Percentiles rank a stretch among this genome's conserved stretches.
These are phyloP conservation scores for Candida wancherniae DNA, from an alignment of 805 yeast species.

Conservation along the genomic window DNA sequence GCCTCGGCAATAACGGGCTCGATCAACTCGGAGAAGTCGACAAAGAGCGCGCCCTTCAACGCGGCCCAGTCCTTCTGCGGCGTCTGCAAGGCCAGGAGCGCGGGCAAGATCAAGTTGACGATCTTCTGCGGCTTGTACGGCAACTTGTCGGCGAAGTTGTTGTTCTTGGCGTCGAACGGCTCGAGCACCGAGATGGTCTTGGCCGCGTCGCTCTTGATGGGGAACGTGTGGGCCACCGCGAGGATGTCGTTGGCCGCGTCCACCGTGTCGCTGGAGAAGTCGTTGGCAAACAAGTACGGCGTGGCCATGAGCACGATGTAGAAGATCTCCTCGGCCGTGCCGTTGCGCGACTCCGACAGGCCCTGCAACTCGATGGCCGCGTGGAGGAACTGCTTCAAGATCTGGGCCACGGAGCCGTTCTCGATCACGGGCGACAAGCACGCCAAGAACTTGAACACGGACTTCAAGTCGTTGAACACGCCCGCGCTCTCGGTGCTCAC, in stretches of 20 bases:
- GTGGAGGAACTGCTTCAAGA: slow-evolving; percentile 51
- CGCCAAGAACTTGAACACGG: slow-evolving; percentile 65
- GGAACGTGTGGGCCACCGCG: slow-evolving; percentile 40
- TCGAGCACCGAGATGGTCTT: slow-evolving; percentile 23
- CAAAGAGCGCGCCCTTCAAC: slow-evolving; percentile 26
- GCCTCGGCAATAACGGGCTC: slow-evolving; percentile 32
- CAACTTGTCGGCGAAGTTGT: slow-evolving; percentile 22
- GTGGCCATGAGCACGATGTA: slow-evolving; percentile 56
- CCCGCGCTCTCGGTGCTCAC: slow-evolving; percentile 40
- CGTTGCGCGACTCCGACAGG: slow-evolving; percentile 36
- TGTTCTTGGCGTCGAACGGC: slow-evolving; percentile 34
- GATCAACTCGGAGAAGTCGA: slow-evolving; percentile 28
- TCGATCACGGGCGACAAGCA: slow-evolving; percentile 60
- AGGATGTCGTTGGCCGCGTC: slow-evolving; percentile 43
- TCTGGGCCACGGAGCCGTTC: slow-evolving; percentile 31
- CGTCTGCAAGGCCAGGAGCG: slow-evolving; percentile 33
- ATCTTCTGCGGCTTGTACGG: slow-evolving; percentile 52
- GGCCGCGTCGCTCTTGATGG: slow-evolving; percentile 19
- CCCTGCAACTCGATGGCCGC: slow-evolving; percentile 54
- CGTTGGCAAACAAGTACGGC: slow-evolving; percentile 58
- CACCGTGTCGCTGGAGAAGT: slow-evolving; percentile 23
- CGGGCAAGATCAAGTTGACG: slow-evolving; percentile 48
- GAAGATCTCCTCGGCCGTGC: slow-evolving; percentile 64
- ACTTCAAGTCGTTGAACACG: slow-evolving; percentile 65
- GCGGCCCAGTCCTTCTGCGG: slow-evolving; percentile 38